Percentiles rank a stretch among this genome's conserved stretches.
These are phyloP conservation scores for Tillandsia fasciculata DNA, from an alignment of 176 grass and related monocot genomes.

Conservation along the genomic window DNA sequence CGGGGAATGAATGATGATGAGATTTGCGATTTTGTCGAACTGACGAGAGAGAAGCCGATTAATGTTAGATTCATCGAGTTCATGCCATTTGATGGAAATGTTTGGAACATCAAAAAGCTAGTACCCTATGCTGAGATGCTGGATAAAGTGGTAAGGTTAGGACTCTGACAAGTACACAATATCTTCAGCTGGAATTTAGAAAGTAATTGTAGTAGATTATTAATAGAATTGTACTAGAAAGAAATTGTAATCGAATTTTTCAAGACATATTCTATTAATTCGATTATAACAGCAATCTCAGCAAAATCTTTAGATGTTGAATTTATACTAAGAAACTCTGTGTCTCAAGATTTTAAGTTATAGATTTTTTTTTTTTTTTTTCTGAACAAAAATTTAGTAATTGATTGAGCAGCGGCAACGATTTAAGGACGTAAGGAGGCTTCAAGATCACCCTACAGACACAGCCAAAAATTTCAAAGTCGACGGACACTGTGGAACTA, in stretches of 20 bases:
- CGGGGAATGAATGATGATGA: slow-evolving; percentile 89
- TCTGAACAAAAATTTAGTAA: too few species aligned
- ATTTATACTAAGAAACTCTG: too few species aligned
- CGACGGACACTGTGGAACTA: slow-evolving; percentile 64
- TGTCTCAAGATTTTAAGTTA: too few species aligned
- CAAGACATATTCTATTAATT: too few species aligned
- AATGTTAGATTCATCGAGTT: slow-evolving; percentile 98
- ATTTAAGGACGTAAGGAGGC: slow-evolving; percentile 68
- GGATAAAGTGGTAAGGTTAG: slow-evolving; percentile 89
- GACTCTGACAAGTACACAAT: slow-evolving; percentile 17
- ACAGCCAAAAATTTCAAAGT: slow-evolving; percentile 96
- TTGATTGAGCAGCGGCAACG: slow-evolving; percentile 40
- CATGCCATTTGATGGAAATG: slow-evolving; percentile 99
- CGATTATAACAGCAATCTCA: too few species aligned
- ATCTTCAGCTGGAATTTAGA: not conserved
- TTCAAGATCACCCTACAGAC: slow-evolving; percentile 77
- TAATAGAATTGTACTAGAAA: too few species aligned
- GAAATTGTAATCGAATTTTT: not conserved
- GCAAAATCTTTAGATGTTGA: too few species aligned
- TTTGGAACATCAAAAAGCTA: slow-evolving; percentile 93
- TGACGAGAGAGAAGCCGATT: slow-evolving; percentile 71
- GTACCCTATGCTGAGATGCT: slow-evolving; percentile 90
- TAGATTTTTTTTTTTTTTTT: too few species aligned
- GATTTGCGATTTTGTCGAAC: slow-evolving; percentile 81
- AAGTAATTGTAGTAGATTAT: too few species aligned